These are phyloP conservation scores for Akanthomyces lecanii DNA, from an alignment of 2,329 filamentous ascomycete species.

Conservation along the genomic window DNA sequence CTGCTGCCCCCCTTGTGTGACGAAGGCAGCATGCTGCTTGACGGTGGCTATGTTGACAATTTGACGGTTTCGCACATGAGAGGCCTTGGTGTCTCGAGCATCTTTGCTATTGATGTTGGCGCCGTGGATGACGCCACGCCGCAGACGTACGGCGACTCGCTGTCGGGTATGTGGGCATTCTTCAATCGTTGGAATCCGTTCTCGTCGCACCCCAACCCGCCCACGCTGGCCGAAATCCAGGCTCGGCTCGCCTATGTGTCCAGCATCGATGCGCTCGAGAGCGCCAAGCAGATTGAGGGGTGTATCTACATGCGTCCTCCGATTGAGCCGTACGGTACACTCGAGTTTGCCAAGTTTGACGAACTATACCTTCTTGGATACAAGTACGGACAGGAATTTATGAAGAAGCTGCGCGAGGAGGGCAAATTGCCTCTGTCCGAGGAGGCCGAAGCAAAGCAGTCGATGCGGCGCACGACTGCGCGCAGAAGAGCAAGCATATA, in stretches of 20 bases:
- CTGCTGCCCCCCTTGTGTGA: slow-evolving; percentile 91
- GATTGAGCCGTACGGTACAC: slow-evolving; percentile 85
- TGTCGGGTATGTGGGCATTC: slow-evolving; percentile 93
- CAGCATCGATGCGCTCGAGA: slow-evolving; percentile 87
- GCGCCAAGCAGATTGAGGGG: slow-evolving; percentile 84
- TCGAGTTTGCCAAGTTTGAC: slow-evolving; percentile 97
- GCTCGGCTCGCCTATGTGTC: slow-evolving; percentile 91
- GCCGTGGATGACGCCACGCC: slow-evolving; percentile 87
- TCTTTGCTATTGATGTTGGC: slow-evolving; percentile 94
- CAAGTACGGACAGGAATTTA: slow-evolving; percentile 74
- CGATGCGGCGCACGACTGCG: slow-evolving; percentile 72
- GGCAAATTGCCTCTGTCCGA: slow-evolving; percentile 68
- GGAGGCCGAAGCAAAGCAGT: slow-evolving; percentile 73
- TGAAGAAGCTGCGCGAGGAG: slow-evolving; percentile 71
- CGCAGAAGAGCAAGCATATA: slow-evolving; percentile 74
- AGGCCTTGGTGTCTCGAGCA: slow-evolving; percentile 82
- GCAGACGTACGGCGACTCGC: slow-evolving; percentile 86
- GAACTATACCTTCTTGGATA: slow-evolving; percentile 93
- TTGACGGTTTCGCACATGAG: slow-evolving; percentile 98
- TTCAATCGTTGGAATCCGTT: slow-evolving; percentile 97
- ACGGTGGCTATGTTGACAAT: slow-evolving; percentile 97
- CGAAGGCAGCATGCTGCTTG: slow-evolving; percentile 92
- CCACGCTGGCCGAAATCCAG: slow-evolving; percentile 93
- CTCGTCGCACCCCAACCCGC: slow-evolving; percentile 81
- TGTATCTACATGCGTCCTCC: slow-evolving; percentile 97